Conservation (phyloP, 164 flowering plant genomes). For the Vitis rotundifolia region DNA sequence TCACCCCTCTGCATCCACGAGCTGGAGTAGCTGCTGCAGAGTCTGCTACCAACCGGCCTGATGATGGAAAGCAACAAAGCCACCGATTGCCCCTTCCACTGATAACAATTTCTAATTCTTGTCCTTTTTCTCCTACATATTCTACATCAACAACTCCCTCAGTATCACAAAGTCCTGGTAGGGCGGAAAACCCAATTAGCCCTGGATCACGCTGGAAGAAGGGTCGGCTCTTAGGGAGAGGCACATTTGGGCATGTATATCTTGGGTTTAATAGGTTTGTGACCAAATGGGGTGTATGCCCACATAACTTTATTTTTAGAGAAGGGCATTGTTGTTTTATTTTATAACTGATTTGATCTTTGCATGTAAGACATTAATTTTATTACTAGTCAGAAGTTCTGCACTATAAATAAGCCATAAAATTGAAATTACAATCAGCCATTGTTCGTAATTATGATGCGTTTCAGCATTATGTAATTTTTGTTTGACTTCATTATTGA, state of each 20-base stretch:
- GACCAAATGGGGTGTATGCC: neutral
- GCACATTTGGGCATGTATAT: slow-evolving; percentile 64
- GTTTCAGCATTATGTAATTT: too few species aligned
- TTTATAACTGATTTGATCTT: too few species aligned
- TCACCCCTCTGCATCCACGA: slow-evolving; percentile 45
- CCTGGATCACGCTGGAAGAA: slow-evolving; percentile 60
- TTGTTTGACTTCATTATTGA: too few species aligned
- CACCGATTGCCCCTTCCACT: slow-evolving; percentile 59
- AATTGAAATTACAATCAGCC: too few species aligned
- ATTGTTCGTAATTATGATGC: too few species aligned
- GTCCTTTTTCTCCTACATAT: slow-evolving; percentile 33
- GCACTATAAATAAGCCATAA: too few species aligned
- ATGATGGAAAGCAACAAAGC: slow-evolving; percentile 42
- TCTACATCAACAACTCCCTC: slow-evolving; percentile 38
- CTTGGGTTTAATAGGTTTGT: slow-evolving; percentile 58
- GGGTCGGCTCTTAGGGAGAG: slow-evolving; percentile 51
- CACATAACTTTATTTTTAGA: neutral
- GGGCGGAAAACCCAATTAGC: slow-evolving; percentile 40
- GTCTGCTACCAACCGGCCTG: slow-evolving; percentile 26
- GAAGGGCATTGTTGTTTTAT: too few species aligned
- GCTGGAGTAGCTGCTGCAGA: slow-evolving; percentile 31
- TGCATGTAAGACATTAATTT: too few species aligned
- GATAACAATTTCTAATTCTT: slow-evolving; percentile 22
- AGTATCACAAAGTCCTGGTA: slow-evolving; percentile 41
- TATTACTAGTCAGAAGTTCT: too few species aligned